Evolutionary conservation across 305 asterid genomes (phyloP).

Genomic region (Fraxinus xanthoxyloides): DNA sequence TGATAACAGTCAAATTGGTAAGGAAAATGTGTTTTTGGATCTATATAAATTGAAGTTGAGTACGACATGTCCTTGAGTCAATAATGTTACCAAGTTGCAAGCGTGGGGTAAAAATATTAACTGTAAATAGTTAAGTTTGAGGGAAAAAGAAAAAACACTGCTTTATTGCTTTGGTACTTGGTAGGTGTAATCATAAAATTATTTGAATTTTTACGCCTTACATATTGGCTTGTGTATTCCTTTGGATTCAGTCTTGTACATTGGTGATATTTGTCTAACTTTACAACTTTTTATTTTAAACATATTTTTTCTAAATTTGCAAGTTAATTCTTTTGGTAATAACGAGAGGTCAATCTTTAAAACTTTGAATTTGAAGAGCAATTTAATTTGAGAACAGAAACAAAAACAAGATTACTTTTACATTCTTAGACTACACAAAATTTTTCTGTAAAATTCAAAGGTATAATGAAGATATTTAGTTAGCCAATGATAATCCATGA

Average conservation of each 20-base stretch:
- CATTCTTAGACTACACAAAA: background rate
- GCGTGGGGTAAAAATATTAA: background rate
- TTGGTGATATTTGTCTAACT: background rate
- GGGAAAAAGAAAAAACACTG: background rate
- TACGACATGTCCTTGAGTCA: background rate
- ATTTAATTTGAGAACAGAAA: background rate
- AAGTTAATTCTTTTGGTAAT: background rate
- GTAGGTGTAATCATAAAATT: background rate
- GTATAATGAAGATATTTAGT: background rate
- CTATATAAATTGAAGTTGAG: background rate
- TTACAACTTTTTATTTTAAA: background rate
- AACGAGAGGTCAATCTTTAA: background rate
- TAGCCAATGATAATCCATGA: background rate
- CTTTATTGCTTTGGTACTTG: background rate
- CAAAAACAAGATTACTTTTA: background rate
- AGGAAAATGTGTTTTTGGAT: background rate
- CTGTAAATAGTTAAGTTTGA: background rate
- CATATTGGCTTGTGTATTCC: background rate
- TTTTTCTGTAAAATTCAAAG: background rate
- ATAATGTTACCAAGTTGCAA: background rate
- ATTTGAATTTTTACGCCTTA: background rate
- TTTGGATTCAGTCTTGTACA: background rate
- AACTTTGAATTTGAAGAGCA: background rate
- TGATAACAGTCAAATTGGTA: background rate
- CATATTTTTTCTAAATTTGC: background rate